phyloP scores from a whole-genome alignment of 495 filamentous ascomycete species.

The Cladorrhinum samala region DNA sequence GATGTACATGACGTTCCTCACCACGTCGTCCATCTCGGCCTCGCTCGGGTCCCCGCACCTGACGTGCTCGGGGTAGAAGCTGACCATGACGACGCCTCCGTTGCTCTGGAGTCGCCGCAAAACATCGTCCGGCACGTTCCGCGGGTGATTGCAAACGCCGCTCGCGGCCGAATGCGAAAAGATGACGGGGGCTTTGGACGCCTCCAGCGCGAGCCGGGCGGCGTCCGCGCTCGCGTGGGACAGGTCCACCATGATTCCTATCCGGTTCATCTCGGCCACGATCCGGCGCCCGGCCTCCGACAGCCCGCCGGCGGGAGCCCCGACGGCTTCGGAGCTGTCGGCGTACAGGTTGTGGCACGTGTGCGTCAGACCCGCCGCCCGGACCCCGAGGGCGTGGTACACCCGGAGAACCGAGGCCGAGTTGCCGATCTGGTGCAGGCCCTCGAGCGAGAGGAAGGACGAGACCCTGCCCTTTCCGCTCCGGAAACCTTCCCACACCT shows the following conservation, averaged over 20 bases:
- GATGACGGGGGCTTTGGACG: background rate
- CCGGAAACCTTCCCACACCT: background rate
- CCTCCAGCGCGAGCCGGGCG: background rate
- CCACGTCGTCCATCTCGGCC: background rate
- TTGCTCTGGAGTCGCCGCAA: slow-evolving; percentile 35
- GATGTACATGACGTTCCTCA: slow-evolving; percentile 43
- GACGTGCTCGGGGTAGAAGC: background rate
- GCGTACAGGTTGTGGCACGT: background rate
- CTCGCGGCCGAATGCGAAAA: background rate
- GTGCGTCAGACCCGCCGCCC: background rate
- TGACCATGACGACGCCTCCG: background rate
- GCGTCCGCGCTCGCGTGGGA: background rate
- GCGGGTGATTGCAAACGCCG: slow-evolving; percentile 29
- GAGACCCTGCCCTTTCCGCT: background rate
- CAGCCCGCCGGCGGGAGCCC: slow-evolving; percentile 20
- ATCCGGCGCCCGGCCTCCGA: slow-evolving; percentile 15
- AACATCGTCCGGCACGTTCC: slow-evolving; percentile 58
- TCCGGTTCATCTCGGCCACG: slow-evolving; percentile 52
- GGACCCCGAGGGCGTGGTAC: background rate
- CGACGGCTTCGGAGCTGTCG: background rate
- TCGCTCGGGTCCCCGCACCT: background rate
- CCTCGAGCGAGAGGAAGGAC: background rate
- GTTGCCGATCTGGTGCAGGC: background rate
- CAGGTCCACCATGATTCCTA: slow-evolving; percentile 25
- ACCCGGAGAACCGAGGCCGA: background rate